These are phyloP conservation scores for Omphalea diandra DNA, from an alignment of 441 rosid species.

Conservation along the genomic window DNA sequence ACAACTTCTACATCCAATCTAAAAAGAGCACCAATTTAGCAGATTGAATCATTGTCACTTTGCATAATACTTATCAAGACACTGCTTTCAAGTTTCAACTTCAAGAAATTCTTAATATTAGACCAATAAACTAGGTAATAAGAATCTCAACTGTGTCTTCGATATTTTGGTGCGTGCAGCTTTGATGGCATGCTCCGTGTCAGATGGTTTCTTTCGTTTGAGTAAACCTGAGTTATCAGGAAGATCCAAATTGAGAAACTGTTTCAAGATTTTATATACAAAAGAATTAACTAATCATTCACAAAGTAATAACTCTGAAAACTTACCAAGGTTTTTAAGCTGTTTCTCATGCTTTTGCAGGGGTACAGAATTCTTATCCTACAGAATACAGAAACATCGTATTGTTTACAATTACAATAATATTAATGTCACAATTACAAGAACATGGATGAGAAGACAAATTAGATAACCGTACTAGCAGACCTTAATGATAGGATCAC, in stretches of 20 bases:
- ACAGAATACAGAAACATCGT: conserved; percentile 22
- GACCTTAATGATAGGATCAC: conserved; percentile 46
- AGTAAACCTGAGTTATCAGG: conserved; percentile 39
- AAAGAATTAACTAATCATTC: neutral
- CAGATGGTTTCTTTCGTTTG: conserved; percentile 50
- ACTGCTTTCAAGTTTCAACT: neutral
- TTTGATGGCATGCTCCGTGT: conserved; percentile 37
- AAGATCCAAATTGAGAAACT: conserved; percentile 13
- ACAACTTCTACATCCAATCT: conserved; percentile 52
- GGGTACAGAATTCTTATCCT: conserved; percentile 52
- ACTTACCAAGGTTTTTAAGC: conserved; percentile 64
- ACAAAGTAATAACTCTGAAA: conserved; percentile 1
- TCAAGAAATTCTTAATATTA: conserved; percentile 1
- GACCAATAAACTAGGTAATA: conserved; percentile 1
- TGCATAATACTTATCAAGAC: neutral
- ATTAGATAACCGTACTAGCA: conserved; percentile 13
- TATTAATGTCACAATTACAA: neutral
- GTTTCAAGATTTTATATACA: neutral
- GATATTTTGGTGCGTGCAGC: conserved; percentile 33
- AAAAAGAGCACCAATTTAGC: conserved; percentile 8
- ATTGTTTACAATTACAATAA: neutral
- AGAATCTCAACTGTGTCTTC: conserved; percentile 42
- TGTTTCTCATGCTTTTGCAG: conserved; percentile 55
- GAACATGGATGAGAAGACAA: neutral
- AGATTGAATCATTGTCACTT: conserved; percentile 2